Evolutionary conservation across 441 rosid genomes (phyloP), one percentile per base, ranked within the genome.

Genomic region (Eruca vesicaria): DNA sequence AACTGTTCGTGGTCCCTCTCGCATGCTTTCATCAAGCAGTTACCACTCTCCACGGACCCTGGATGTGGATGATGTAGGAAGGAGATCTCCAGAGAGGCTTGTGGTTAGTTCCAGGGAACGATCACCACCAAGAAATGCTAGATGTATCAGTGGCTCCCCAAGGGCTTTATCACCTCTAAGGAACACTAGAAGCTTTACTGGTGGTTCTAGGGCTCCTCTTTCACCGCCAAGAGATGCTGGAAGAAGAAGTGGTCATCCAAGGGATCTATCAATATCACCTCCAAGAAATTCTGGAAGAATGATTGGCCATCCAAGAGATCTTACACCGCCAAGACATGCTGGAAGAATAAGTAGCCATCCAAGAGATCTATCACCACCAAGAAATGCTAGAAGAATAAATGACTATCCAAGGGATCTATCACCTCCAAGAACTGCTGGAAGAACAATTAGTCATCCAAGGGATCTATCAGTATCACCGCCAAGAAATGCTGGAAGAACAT

Each of bases 41-140:
- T 82, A 87, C 31, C 80, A 79, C 86, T 75, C 96, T 75, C 72
- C 92, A 66, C 89, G 94, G 96, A 82, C 84, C 72, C 73, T 86
- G 78, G 93, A 94, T 74, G 87, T 86, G 78, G 93, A 94, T 74
- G 87, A 89, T 73, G 74, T 89, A 68, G 80, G 90, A 57, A 75
- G 73, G 63, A 85, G 93, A 80, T 90, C 96, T 53, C 94, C 97
- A 1, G 92, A 85, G 74, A 85, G 86, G 78, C 73, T 71, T 67
- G 32, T 79, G 53, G 71, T 84, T 66, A 57, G 80, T 69, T 88
- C 96, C 66, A 84, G 89, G 86, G 97, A 81, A 15, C 63, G 45
- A 21, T 85, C 94, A 8, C 90, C 88, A 15, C 84, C 86, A 28
- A 86, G 86, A 76, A 86, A 3, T 41, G 67, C 66, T 72, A 88